Conservation (phyloP, 345 rosid genomes). For the Brassica napus region DNA sequence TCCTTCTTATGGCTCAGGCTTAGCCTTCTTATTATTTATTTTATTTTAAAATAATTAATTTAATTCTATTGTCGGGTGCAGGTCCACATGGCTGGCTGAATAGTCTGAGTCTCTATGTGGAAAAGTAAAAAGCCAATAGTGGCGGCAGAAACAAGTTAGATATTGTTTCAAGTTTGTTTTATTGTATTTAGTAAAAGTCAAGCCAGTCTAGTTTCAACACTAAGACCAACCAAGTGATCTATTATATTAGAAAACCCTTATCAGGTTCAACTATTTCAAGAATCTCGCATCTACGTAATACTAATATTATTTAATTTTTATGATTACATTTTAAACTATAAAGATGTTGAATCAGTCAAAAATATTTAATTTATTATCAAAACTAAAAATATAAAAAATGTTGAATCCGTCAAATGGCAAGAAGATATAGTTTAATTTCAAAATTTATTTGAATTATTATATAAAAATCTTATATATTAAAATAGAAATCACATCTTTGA, state of each 20-base stretch:
- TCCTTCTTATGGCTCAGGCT: neutral
- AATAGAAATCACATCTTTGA: too few relatives aligned
- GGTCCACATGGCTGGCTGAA: conserved; percentile 2
- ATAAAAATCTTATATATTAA: too few relatives aligned
- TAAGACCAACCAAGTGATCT: neutral
- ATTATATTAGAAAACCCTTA: neutral
- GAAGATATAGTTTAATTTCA: too few relatives aligned
- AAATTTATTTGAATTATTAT: too few relatives aligned
- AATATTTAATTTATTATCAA: too few relatives aligned
- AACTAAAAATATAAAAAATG: too few relatives aligned
- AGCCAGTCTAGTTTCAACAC: neutral
- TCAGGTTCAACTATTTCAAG: neutral
- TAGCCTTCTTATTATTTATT: neutral
- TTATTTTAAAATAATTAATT: neutral
- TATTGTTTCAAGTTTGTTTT: neutral
- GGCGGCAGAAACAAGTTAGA: neutral
- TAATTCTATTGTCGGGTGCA: neutral
- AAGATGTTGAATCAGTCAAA: neutral
- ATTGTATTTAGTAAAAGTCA: neutral
- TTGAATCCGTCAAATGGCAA: too few relatives aligned
- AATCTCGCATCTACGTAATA: neutral
- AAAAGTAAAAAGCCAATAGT: conserved; percentile 15
- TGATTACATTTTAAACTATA: too few relatives aligned
- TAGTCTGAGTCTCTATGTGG: neutral
- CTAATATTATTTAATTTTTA: neutral